These are phyloP conservation scores for Mycena maculata DNA, from an alignment of 768 basidiomycete genomes.

Conservation along the genomic window DNA sequence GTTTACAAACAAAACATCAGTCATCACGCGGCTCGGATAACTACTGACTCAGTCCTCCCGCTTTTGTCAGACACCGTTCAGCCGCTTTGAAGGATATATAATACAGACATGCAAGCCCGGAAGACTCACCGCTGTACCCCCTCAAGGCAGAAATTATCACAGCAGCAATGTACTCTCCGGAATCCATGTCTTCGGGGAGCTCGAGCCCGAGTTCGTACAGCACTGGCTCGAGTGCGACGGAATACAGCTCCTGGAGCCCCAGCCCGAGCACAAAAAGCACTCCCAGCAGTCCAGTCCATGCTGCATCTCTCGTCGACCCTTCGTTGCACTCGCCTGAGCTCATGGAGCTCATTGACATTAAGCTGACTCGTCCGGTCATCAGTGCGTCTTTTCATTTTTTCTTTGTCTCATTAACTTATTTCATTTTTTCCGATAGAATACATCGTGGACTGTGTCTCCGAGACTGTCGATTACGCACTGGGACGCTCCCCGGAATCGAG, in stretches of 20 bases:
- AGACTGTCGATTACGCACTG: constrained; percentile 24
- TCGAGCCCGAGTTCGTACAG: background rate
- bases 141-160: too few species aligned
- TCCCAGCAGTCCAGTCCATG: constrained; percentile 12
- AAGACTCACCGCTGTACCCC: too few species aligned
- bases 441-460: constrained; percentile 25
- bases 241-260: background rate
- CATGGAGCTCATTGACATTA: constrained; percentile 74
- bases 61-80: too few species aligned
- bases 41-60: too few species aligned
- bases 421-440: constrained; percentile 6
- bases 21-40: too few species aligned
- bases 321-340: constrained; percentile 72
- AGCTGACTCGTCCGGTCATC: constrained; percentile 69
- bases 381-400: constrained; percentile 56
- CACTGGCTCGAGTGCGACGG: background rate
- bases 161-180: too few species aligned
- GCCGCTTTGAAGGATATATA: too few species aligned
- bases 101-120: too few species aligned
- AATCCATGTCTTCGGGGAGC: background rate
- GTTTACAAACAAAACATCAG: too few species aligned
- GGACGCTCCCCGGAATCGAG: background rate
- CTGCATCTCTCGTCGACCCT: constrained; percentile 65
- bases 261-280: background rate
- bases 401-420: background rate